A percentile compares a stretch with the other conserved stretches of the same genome.
phyloP scores from a whole-genome alignment of 306 rosid genomes.

The Sesbania bispinosa region DNA sequence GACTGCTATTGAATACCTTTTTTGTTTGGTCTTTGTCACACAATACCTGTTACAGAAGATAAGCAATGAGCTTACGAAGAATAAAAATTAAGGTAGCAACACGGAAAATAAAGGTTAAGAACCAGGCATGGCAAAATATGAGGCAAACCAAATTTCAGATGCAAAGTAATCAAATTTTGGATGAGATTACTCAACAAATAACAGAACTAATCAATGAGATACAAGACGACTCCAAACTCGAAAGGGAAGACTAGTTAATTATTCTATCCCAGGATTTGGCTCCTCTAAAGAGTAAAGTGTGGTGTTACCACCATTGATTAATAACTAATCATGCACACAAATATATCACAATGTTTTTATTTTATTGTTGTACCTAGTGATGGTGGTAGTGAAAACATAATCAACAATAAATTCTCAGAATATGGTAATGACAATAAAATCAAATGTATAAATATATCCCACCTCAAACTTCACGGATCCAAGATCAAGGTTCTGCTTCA shows the following conservation, averaged over 20 bases:
- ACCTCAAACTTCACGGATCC: slow-evolving; percentile 98
- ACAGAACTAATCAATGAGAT: slow-evolving; percentile 5
- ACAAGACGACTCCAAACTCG: neutral
- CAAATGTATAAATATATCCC: slow-evolving; percentile 9
- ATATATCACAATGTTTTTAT: neutral
- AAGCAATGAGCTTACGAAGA: slow-evolving; percentile 11
- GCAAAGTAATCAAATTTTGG: neutral
- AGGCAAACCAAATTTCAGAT: neutral
- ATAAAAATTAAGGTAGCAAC: neutral
- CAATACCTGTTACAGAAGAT: slow-evolving; percentile 54
- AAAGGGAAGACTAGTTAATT: neutral
- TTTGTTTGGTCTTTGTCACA: slow-evolving; percentile 82
- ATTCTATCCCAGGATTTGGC: neutral
- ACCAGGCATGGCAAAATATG: neutral
- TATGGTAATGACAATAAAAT: neutral
- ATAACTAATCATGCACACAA: neutral
- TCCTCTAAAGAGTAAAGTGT: too few relatives aligned
- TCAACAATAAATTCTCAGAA: slow-evolving; percentile 14
- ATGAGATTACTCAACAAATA: neutral
- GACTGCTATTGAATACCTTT: slow-evolving; percentile 51
- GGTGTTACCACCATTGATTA: slow-evolving; percentile 1
- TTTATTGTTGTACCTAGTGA: neutral
- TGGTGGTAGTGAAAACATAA: neutral
- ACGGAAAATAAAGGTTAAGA: neutral
- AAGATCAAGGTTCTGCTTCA: slow-evolving; percentile 89